Conservation (phyloP, 495 filamentous ascomycete genomes). For the Geoglossum glabrum region DNA sequence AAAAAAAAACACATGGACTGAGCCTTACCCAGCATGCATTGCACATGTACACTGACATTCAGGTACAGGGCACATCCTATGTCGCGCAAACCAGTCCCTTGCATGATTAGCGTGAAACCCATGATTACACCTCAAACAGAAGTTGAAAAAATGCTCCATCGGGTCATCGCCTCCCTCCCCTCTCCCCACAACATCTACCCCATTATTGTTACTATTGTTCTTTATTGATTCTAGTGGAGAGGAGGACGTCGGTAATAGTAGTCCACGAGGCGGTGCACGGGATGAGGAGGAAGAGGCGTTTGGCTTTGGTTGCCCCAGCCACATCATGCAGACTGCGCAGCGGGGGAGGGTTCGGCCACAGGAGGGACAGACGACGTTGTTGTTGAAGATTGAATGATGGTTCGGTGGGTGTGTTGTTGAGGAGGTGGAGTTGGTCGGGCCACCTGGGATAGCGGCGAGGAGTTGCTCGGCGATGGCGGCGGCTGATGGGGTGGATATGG, state of each 20-base stretch:
- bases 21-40: not conserved
- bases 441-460: not conserved
- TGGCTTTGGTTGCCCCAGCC: conserved; percentile 57
- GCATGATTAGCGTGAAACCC: conserved; percentile 80
- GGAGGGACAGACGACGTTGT: conserved; percentile 45
- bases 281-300: conserved; percentile 9
- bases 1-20: not conserved
- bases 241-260: too few relatives aligned
- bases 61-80: conserved; percentile 69
- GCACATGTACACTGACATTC: conserved; percentile 74
- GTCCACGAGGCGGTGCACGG: not conserved
- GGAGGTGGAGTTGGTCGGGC: not conserved
- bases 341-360: conserved; percentile 78
- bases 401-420: conserved; percentile 3
- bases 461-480: not conserved
- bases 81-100: conserved; percentile 63
- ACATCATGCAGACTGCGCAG: conserved; percentile 71
- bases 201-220: not conserved
- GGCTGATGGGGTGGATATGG: not conserved
- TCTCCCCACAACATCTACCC: too few relatives aligned
- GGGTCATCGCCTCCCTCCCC: conserved; percentile 16
- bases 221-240: too few relatives aligned
- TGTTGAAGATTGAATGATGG: conserved; percentile 9
- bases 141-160: conserved; percentile 40
- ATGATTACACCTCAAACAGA: conserved; percentile 79